A percentile compares a stretch with the other conserved stretches of the same genome.
Conservation (phyloP, 1,139 yeast genomes). For the Zygosaccharomyces pseudobailii region DNA sequence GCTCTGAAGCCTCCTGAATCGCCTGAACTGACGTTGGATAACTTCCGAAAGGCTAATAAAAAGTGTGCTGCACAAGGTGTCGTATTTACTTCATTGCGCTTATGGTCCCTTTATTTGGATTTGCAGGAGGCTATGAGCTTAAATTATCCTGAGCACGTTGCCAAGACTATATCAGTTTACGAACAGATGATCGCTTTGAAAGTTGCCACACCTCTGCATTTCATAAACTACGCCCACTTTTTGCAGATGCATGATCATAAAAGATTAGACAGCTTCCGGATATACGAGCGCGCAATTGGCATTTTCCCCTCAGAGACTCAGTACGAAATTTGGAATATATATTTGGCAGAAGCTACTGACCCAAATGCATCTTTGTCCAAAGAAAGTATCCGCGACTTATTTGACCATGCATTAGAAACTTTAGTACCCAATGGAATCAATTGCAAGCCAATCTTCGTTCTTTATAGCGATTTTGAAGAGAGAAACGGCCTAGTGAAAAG, state of each 20-base stretch:
- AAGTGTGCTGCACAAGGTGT: constrained; percentile 52
- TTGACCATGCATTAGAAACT: constrained; percentile 54
- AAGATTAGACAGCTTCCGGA: constrained; percentile 49
- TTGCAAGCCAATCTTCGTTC: constrained; percentile 44
- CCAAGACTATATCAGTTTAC: constrained; percentile 46
- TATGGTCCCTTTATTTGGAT: constrained; percentile 77
- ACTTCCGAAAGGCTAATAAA: constrained; percentile 27
- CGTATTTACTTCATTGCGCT: constrained; percentile 52
- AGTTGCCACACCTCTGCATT: constrained; percentile 63
- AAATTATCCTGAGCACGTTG: constrained; percentile 37
- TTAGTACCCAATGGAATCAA: constrained; percentile 46
- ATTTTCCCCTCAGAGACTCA: constrained; percentile 59
- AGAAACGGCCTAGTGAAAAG: constrained; percentile 42
- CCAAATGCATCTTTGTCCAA: constrained; percentile 31
- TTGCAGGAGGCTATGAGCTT: constrained; percentile 53
- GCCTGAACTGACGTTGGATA: constrained; percentile 23
- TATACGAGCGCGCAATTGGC: constrained; percentile 64
- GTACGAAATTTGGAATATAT: constrained; percentile 70
- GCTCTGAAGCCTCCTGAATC: constrained; percentile 46
- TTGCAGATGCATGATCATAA: constrained; percentile 46
- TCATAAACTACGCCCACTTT: constrained; percentile 63
- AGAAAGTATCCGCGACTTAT: constrained; percentile 68
- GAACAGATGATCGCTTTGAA: constrained; percentile 56
- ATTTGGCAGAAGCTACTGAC: constrained; percentile 50
- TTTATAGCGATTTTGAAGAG: constrained; percentile 63